phyloP scores from a whole-genome alignment of 371 early-diverging fungal species.

The Mortierella sp. region DNA sequence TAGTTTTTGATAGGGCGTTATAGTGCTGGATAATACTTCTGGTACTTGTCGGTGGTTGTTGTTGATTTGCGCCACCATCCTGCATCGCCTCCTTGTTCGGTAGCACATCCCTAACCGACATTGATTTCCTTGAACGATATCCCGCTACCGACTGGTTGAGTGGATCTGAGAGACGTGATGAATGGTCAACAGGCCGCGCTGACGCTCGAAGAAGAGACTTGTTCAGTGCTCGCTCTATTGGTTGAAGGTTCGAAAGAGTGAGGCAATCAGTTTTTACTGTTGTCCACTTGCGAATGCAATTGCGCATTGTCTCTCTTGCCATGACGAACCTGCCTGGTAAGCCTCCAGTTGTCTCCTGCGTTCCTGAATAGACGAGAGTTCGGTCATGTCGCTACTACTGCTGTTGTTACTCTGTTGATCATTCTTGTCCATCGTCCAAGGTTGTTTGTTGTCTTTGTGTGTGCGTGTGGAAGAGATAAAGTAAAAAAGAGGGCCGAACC shows the following conservation, averaged over 20 bases:
- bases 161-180: neutral
- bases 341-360: constrained; percentile 47
- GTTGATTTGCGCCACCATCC: neutral
- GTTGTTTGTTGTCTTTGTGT: neutral
- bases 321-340: constrained; percentile 41
- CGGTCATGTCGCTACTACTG: constrained; percentile 8
- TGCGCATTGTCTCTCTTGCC: neutral
- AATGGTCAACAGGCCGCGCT: constrained; percentile 8
- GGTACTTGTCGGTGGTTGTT: constrained; percentile 10
- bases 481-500: no score
- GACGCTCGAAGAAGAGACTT: constrained; percentile 41
- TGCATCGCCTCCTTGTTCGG: neutral
- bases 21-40: constrained; percentile 40
- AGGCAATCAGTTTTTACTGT: neutral
- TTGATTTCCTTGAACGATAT: constrained; percentile 15
- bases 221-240: constrained; percentile 38
- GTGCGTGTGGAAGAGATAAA: neutral
- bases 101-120: neutral
- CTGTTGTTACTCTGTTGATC: neutral
- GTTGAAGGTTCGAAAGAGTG: neutral
- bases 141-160: constrained; percentile 12
- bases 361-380: constrained; percentile 38
- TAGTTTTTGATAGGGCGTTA: constrained; percentile 32
- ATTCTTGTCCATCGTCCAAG: neutral
- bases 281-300: neutral